Percentiles rank a stretch among this genome's conserved stretches.
Evolutionary conservation across 208 protist genomes (phyloP).

Genomic region (Crithidia brevicula): DNA sequence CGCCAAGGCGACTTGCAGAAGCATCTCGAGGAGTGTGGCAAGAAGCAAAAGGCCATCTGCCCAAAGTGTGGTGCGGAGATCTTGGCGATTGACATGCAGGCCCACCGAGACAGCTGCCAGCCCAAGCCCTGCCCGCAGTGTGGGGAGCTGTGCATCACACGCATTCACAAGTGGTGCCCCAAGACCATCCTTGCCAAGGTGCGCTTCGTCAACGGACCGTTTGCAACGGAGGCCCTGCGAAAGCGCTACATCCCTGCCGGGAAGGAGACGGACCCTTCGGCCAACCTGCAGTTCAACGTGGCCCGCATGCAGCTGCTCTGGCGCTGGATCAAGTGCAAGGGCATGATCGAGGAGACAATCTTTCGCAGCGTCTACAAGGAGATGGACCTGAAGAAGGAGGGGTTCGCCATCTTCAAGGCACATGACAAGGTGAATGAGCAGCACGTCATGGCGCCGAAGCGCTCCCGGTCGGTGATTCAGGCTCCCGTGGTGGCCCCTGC

Average conservation of each 20-base stretch:
- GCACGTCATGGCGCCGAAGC: conserved; percentile 71
- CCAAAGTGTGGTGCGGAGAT: conserved; percentile 81
- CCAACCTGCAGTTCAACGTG: conserved; percentile 60
- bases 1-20: conserved; percentile 71
- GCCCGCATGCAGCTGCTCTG: conserved; percentile 84
- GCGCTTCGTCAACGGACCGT: conserved; percentile 52
- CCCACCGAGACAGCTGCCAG: conserved; percentile 76
- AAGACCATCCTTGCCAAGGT: conserved; percentile 44
- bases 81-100: conserved; percentile 67
- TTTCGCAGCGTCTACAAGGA: conserved; percentile 86
- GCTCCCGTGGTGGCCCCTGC: conserved; percentile 67
- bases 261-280: conserved; percentile 32
- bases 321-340: conserved; percentile 84
- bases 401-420: conserved; percentile 87
- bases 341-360: conserved; percentile 76
- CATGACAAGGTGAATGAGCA: conserved; percentile 82
- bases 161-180: conserved; percentile 84
- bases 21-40: conserved; percentile 82
- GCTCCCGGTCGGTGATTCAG: conserved; percentile 72
- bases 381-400: conserved; percentile 90
- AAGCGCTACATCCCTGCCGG: conserved; percentile 37
- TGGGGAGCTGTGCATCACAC: conserved; percentile 84
- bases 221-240: conserved; percentile 62
- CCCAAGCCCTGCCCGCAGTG: conserved; percentile 71
- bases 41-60: conserved; percentile 74